These are phyloP conservation scores for Vitellaria paradoxa DNA, from an alignment of 179 eudicot genomes.

Conservation along the genomic window DNA sequence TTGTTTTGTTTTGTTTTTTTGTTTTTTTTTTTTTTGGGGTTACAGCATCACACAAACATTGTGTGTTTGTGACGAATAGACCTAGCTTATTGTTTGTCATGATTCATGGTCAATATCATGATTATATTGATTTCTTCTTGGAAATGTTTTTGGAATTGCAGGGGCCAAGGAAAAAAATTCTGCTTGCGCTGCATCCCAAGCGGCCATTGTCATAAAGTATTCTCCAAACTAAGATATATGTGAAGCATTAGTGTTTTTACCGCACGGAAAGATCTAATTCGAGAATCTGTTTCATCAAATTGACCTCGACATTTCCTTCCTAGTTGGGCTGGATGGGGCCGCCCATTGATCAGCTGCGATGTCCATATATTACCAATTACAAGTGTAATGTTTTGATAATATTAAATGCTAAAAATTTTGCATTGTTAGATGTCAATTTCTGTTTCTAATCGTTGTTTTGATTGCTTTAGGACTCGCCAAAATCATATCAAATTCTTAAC, in stretches of 20 bases:
- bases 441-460: not conserved
- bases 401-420: not conserved
- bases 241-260: not conserved
- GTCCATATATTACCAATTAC: not conserved
- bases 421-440: not conserved
- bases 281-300: no score
- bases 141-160: constrained; percentile 27
- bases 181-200: constrained; percentile 49
- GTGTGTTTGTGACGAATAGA: not conserved
- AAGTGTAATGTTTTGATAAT: constrained; percentile 10
- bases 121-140: not conserved
- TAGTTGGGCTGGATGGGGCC: not conserved
- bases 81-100: not conserved
- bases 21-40: not conserved
- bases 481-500: no score
- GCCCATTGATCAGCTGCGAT: not conserved
- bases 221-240: not conserved
- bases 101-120: not conserved
- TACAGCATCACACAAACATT: not conserved
- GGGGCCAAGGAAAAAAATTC: constrained; percentile 84
- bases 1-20: no score
- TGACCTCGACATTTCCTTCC: no score
- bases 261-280: not conserved
- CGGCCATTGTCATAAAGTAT: constrained; percentile 17
- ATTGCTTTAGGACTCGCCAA: no score